phyloP scores from a whole-genome alignment of 495 filamentous ascomycete genomes.

The Aspergillus cavernicola region DNA sequence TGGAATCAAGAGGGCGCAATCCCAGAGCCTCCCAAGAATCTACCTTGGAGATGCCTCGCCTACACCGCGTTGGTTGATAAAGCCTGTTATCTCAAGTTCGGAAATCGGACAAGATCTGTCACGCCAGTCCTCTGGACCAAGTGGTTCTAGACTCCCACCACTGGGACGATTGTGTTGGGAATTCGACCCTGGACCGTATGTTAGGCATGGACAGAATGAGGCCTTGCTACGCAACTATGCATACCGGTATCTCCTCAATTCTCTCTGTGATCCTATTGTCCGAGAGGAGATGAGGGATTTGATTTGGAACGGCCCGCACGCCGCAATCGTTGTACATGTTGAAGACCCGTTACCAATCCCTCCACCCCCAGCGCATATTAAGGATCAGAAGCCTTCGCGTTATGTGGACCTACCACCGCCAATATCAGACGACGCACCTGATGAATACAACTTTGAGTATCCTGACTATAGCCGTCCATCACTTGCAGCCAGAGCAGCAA shows the following conservation, averaged over 20 bases:
- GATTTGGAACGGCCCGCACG: constrained; percentile 8
- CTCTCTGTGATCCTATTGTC: constrained; percentile 10
- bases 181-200: constrained; percentile 23
- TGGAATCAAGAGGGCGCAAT: not conserved
- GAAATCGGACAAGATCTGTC: not conserved
- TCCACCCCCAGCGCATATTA: constrained; percentile 7
- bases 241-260: constrained; percentile 17
- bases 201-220: constrained; percentile 2
- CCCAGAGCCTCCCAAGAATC: not conserved
- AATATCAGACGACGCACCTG: not conserved
- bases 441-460: not conserved
- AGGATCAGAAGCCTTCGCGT: not conserved
- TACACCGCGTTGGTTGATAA: constrained; percentile 4
- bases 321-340: constrained; percentile 10
- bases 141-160: not conserved
- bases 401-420: not conserved
- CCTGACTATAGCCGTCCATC: constrained; percentile 13
- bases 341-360: constrained; percentile 23
- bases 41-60: constrained; percentile 1
- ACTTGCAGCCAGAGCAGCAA: constrained; percentile 3
- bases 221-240: constrained; percentile 18
- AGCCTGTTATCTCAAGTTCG: not conserved
- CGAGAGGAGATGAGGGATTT: constrained; percentile 11
- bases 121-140: not conserved
- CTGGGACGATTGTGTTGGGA: constrained; percentile 19